Percentiles rank a stretch among this genome's conserved stretches.
Conservation (phyloP, 371 early-diverging fungal species). For the Mortierella sp. region DNA sequence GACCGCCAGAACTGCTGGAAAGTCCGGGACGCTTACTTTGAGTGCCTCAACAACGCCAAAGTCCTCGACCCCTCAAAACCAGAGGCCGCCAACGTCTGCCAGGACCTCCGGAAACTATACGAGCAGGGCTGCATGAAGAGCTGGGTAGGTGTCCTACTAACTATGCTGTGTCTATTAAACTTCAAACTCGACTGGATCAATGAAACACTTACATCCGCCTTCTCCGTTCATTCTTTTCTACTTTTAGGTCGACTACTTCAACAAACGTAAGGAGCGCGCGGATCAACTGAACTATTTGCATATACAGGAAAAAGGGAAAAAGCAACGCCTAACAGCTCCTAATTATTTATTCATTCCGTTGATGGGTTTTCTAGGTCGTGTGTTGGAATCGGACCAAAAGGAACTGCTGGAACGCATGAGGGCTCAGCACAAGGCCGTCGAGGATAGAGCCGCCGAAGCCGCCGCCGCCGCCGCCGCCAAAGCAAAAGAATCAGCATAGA, state of each 20-base stretch:
- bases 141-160: constrained; percentile 40
- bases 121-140: constrained; percentile 56
- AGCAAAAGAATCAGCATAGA: constrained; percentile 19
- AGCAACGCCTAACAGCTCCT: background rate
- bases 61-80: constrained; percentile 45
- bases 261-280: constrained; percentile 53
- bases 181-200: background rate
- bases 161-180: background rate
- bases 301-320: background rate
- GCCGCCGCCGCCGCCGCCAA: constrained; percentile 34
- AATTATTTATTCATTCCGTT: no score
- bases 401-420: constrained; percentile 54
- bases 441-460: constrained; percentile 39
- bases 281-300: no score
- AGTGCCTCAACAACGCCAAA: constrained; percentile 41
- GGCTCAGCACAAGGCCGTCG: constrained; percentile 51
- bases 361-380: constrained; percentile 54
- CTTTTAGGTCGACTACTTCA: constrained; percentile 50
- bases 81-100: constrained; percentile 35
- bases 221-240: background rate
- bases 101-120: constrained; percentile 46
- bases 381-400: constrained; percentile 53
- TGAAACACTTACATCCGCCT: background rate
- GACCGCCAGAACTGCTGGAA: constrained; percentile 57
- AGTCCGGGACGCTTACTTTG: constrained; percentile 47